Conservation (phyloP, 495 filamentous ascomycete species). For the Lineolata rhizophorae region DNA sequence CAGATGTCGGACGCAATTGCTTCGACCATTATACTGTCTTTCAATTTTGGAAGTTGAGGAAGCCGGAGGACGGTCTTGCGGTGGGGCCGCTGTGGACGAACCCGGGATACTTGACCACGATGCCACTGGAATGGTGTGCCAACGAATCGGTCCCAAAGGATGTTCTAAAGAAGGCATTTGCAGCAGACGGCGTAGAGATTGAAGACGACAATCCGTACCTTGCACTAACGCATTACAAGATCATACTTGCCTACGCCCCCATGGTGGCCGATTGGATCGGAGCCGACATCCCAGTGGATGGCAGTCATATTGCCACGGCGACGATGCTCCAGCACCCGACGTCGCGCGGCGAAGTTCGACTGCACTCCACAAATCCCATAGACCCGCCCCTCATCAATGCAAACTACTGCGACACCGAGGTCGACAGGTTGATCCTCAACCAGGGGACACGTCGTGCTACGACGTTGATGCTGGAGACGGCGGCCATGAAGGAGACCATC, state of each 20-base stretch:
- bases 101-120: neutral
- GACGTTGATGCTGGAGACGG: neutral
- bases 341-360: neutral
- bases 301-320: neutral
- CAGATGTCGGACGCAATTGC: constrained; percentile 8
- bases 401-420: neutral
- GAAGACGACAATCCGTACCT: too few species aligned
- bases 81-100: neutral
- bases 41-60: neutral
- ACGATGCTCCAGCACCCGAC: neutral
- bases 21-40: constrained; percentile 7
- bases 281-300: neutral
- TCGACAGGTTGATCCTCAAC: neutral
- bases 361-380: neutral
- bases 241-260: neutral
- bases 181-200: too few species aligned
- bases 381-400: neutral
- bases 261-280: neutral
- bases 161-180: neutral
- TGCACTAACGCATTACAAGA: neutral
- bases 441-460: neutral
- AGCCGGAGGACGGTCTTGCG: neutral
- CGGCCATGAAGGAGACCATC: neutral
- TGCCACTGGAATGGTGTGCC: neutral
- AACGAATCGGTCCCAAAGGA: neutral